phyloP scores from a whole-genome alignment of 768 basidiomycete genomes.

The Chalciporus pseudorubinellus region DNA sequence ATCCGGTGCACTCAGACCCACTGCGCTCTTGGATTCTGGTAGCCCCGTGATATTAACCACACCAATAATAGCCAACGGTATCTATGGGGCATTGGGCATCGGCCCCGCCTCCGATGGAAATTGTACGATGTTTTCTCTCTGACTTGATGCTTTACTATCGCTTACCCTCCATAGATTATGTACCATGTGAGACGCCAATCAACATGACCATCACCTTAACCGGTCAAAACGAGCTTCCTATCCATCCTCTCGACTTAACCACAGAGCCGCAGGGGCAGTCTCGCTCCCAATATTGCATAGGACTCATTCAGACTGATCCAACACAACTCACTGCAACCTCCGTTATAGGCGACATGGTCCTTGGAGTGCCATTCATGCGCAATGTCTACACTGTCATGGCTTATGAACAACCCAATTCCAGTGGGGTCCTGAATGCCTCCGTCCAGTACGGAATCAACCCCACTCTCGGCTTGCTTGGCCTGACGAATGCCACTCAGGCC shows the following conservation, averaged over 20 bases:
- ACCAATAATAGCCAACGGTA: constrained; percentile 60
- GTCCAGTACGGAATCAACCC: constrained; percentile 32
- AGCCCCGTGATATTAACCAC: constrained; percentile 66
- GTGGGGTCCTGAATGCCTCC: constrained; percentile 44
- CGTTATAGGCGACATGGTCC: constrained; percentile 63
- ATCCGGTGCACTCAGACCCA: constrained; percentile 46
- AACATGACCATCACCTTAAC: constrained; percentile 71
- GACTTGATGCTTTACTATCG: constrained; percentile 3
- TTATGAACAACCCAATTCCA: constrained; percentile 46
- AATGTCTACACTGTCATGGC: constrained; percentile 78
- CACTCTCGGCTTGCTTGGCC: constrained; percentile 55
- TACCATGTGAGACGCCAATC: constrained; percentile 67
- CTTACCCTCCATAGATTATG: constrained; percentile 51
- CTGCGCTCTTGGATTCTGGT: constrained; percentile 73
- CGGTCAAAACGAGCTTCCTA: constrained; percentile 49
- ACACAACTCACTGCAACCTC: constrained; percentile 36
- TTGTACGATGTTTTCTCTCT: constrained; percentile 44
- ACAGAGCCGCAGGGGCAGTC: constrained; percentile 43
- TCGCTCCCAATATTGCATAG: constrained; percentile 49
- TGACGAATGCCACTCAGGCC: constrained; percentile 63
- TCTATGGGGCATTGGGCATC: constrained; percentile 74
- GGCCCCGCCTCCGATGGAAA: constrained; percentile 56
- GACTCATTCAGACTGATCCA: constrained; percentile 63
- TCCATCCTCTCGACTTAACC: constrained; percentile 78
- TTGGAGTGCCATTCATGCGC: constrained; percentile 76